Conservation (phyloP, 352 stramenopile species). For the Globisporangium nodosum region DNA sequence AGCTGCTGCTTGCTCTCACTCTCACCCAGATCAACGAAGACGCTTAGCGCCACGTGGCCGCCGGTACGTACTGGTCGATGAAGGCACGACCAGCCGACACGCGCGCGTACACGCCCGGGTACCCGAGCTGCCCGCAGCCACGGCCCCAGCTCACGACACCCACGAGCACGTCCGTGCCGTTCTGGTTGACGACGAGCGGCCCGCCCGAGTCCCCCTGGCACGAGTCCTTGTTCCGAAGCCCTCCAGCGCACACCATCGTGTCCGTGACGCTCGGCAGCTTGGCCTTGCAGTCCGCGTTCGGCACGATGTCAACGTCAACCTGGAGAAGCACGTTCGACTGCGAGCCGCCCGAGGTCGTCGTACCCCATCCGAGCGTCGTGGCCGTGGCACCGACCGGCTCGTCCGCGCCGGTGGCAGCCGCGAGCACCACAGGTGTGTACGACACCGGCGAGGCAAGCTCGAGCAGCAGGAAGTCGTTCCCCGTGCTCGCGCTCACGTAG, state of each 20-base stretch:
- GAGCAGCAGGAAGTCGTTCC: constrained; percentile 52
- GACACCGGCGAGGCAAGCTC: constrained; percentile 32
- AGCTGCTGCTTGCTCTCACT: no score
- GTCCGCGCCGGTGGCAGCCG: constrained; percentile 12
- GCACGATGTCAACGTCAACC: constrained; percentile 40
- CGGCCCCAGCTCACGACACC: constrained; percentile 58
- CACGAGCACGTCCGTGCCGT: constrained; percentile 29
- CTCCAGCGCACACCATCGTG: constrained; percentile 61
- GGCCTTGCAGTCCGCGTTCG: constrained; percentile 27
- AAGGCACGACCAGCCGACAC: constrained; percentile 12
- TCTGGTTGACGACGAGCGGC: constrained; percentile 23
- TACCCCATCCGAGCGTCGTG: constrained; percentile 25
- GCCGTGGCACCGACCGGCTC: constrained; percentile 1
- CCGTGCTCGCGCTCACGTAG: constrained; percentile 20
- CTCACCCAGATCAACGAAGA: no score
- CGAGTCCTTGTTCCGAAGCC: constrained; percentile 36
- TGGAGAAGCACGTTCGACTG: constrained; percentile 28
- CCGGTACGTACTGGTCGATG: no score
- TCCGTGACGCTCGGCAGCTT: constrained; percentile 25
- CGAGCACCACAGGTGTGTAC: constrained; percentile 24
- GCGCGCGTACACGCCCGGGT: constrained; percentile 49
- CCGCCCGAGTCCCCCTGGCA: constrained; percentile 61
- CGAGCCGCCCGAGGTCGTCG: constrained; percentile 14
- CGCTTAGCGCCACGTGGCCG: no score
- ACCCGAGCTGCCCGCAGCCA: constrained; percentile 32